A percentile compares a stretch with the other conserved stretches of the same genome.
phyloP scores from a whole-genome alignment of 1,284 basidiomycete genomes.

The Leccinum griseonigrum region DNA sequence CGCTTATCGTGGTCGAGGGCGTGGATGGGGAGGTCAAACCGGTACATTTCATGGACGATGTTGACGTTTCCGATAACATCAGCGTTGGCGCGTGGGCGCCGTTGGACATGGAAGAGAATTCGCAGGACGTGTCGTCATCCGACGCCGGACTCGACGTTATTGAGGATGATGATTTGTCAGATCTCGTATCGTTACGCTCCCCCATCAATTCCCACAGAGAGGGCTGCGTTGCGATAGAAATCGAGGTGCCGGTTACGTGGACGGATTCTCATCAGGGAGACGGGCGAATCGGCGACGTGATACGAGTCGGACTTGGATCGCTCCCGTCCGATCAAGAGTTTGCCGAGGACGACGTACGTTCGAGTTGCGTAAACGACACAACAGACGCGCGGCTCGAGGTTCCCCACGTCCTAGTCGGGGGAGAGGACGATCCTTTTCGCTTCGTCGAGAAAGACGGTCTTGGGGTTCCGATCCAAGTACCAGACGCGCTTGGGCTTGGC shows the following conservation, averaged over 20 bases:
- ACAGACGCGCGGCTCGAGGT: neutral
- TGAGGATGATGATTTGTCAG: neutral
- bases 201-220: neutral
- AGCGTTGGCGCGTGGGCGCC: neutral
- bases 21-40: conserved; percentile 18
- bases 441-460: neutral
- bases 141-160: neutral
- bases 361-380: neutral
- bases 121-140: neutral
- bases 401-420: neutral
- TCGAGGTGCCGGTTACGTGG: neutral
- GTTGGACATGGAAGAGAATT: neutral
- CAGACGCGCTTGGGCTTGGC: neutral
- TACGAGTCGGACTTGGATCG: neutral
- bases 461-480: neutral
- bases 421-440: neutral
- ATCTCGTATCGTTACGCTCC: neutral
- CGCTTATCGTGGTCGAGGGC: conserved; percentile 16
- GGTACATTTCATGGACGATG: conserved; percentile 6
- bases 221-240: neutral
- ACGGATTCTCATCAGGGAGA: neutral
- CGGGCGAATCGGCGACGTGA: neutral
- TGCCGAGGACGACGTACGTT: neutral
- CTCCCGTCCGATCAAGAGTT: neutral
- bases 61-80: neutral